Conservation (phyloP, 2,329 filamentous ascomycete species). For the Keithomyces neogunnii region DNA sequence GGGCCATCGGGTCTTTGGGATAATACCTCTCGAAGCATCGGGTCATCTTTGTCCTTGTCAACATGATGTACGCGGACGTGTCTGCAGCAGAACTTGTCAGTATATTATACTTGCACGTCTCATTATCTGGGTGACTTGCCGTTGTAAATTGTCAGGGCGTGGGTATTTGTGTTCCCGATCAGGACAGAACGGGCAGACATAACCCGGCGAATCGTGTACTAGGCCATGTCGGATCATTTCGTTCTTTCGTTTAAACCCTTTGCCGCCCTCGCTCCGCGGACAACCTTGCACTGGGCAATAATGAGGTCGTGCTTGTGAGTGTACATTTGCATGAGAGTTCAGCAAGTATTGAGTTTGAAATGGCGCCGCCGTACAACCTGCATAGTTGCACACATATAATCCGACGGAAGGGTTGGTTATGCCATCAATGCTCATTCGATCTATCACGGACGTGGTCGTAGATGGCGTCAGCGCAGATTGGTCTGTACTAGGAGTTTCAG, state of each 20-base stretch:
- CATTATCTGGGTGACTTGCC: slow-evolving; percentile 44
- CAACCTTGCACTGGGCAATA: slow-evolving; percentile 57
- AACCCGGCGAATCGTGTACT: slow-evolving; percentile 89
- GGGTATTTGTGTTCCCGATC: slow-evolving; percentile 93
- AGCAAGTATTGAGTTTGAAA: slow-evolving; percentile 73
- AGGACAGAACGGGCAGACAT: slow-evolving; percentile 92
- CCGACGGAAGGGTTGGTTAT: slow-evolving; percentile 44
- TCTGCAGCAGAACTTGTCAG: slow-evolving; percentile 33
- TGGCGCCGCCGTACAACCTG: slow-evolving; percentile 60
- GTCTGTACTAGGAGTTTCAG: slow-evolving; percentile 39
- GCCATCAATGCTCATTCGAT: slow-evolving; percentile 51
- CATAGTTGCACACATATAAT: slow-evolving; percentile 47
- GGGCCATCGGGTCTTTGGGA: slow-evolving; percentile 79
- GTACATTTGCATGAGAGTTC: slow-evolving; percentile 71
- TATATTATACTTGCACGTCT: background rate
- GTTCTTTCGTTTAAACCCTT: slow-evolving; percentile 64
- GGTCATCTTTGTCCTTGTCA: slow-evolving; percentile 85
- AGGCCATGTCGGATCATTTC: slow-evolving; percentile 72
- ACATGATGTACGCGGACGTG: slow-evolving; percentile 89
- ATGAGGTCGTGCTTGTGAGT: slow-evolving; percentile 56
- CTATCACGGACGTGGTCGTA: slow-evolving; percentile 30
- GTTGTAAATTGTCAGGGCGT: slow-evolving; percentile 88
- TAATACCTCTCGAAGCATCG: slow-evolving; percentile 70
- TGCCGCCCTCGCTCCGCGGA: slow-evolving; percentile 53
- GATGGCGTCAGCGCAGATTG: slow-evolving; percentile 34